phyloP scores from a whole-genome alignment of 225 moss, liverwort and hornwort genomes.

The Bryum argenteum region DNA sequence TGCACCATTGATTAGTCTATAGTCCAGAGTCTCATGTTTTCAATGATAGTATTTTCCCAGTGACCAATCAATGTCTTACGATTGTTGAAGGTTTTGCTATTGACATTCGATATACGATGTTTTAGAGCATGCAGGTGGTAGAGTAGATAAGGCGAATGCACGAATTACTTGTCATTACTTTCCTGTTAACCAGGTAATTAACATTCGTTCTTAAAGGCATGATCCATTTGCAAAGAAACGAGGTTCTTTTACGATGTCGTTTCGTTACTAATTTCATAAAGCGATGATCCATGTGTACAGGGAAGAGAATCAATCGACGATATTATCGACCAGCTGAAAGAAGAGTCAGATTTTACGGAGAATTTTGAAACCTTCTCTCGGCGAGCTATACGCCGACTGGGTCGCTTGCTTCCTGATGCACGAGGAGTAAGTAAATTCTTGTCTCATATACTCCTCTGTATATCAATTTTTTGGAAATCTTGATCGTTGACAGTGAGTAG shows the following conservation, averaged over 20 bases:
- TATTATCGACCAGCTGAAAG: slow-evolving; percentile 31
- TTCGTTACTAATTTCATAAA: background rate
- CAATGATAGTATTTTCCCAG: too few species aligned
- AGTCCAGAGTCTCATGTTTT: too few species aligned
- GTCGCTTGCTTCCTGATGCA: slow-evolving; percentile 57
- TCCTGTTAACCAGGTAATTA: slow-evolving; percentile 37
- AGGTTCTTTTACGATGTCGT: background rate
- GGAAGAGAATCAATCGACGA: slow-evolving; percentile 51
- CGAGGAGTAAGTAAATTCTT: slow-evolving; percentile 37
- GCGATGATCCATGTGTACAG: slow-evolving; percentile 13
- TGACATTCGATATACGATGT: slow-evolving; percentile 10
- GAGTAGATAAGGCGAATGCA: slow-evolving; percentile 45
- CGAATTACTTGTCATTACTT: slow-evolving; percentile 57
- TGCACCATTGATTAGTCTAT: too few species aligned
- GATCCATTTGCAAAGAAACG: background rate
- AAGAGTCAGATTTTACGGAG: slow-evolving; percentile 36
- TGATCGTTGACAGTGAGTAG: background rate
- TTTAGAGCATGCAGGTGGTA: slow-evolving; percentile 20
- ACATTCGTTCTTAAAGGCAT: slow-evolving; percentile 1
- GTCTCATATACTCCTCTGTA: background rate
- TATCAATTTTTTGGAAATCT: too few species aligned
- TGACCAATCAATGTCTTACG: too few species aligned
- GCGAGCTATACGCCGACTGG: slow-evolving; percentile 45
- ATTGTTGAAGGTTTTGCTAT: slow-evolving; percentile 5
- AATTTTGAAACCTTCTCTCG: slow-evolving; percentile 48